A percentile compares a stretch with the other conserved stretches of the same genome.
Evolutionary conservation across 371 early-diverging fungal genomes (phyloP).

Genomic region (Mucor saturninus): DNA sequence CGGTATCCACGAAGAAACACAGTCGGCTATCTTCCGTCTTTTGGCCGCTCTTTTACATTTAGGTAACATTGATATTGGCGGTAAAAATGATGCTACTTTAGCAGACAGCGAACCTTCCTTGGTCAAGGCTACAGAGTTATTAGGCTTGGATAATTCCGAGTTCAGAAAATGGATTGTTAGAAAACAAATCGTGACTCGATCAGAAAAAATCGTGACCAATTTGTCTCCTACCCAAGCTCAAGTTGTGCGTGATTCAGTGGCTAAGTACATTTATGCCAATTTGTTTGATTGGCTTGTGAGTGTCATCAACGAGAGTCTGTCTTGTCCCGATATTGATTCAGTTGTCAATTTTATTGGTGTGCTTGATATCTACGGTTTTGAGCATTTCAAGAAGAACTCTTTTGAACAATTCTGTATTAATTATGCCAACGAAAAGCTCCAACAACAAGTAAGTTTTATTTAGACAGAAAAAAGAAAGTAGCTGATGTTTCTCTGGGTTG

Average conservation of each 20-base stretch:
- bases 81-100: slow-evolving; percentile 73
- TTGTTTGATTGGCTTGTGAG: slow-evolving; percentile 95
- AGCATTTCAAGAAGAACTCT: slow-evolving; percentile 96
- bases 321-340: slow-evolving; percentile 51
- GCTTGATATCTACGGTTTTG: slow-evolving; percentile 96
- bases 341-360: slow-evolving; percentile 87
- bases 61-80: slow-evolving; percentile 88
- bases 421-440: slow-evolving; percentile 97
- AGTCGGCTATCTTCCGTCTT: slow-evolving; percentile 86
- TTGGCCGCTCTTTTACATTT: slow-evolving; percentile 92
- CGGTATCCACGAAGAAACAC: slow-evolving; percentile 78
- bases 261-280: slow-evolving; percentile 91
- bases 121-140: slow-evolving; percentile 66
- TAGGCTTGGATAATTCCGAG: slow-evolving; percentile 73
- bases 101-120: slow-evolving; percentile 76
- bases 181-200: slow-evolving; percentile 86
- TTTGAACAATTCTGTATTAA: slow-evolving; percentile 99
- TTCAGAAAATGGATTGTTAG: slow-evolving; percentile 92
- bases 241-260: slow-evolving; percentile 88
- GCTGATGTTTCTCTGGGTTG: slow-evolving; percentile 26
- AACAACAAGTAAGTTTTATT: slow-evolving; percentile 74
- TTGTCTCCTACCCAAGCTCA: slow-evolving; percentile 78
- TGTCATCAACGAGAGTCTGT: slow-evolving; percentile 79
- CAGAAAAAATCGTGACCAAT: slow-evolving; percentile 86
- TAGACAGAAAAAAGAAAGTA: neutral